A percentile compares a stretch with the other conserved stretches of the same genome.
Evolutionary conservation across 129 eudicot genomes (phyloP).

Genomic region (Artemisia tridentata): DNA sequence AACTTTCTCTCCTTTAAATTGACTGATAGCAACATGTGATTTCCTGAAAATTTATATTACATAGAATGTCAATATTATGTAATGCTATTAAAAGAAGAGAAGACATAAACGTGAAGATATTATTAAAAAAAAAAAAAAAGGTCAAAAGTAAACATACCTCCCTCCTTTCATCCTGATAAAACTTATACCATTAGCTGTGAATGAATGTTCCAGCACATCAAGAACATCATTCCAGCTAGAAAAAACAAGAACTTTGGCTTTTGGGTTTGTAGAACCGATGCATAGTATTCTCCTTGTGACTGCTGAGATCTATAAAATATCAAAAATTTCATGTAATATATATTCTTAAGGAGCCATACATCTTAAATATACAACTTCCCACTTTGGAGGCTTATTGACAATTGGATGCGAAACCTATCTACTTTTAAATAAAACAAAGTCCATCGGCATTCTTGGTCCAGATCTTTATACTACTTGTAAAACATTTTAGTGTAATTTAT

Average conservation of each 20-base stretch:
- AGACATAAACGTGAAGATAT: neutral
- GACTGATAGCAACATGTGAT: constrained; percentile 77
- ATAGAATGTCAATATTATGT: neutral
- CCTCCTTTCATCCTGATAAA: constrained; percentile 95
- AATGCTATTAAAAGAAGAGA: neutral
- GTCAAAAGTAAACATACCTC: constrained; percentile 45
- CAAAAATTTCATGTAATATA: constrained; percentile 10
- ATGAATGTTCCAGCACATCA: constrained; percentile 88
- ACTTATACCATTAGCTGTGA: constrained; percentile 68
- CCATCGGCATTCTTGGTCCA: neutral
- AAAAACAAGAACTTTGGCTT: constrained; percentile 82
- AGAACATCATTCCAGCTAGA: constrained; percentile 99
- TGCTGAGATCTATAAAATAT: constrained; percentile 68
- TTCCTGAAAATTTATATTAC: constrained; percentile 43
- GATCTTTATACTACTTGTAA: neutral
- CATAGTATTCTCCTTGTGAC: constrained; percentile 87
- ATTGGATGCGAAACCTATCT: neutral
- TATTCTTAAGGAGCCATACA: neutral
- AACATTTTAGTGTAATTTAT: neutral
- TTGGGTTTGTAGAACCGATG: constrained; percentile 61
- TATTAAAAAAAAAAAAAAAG: neutral
- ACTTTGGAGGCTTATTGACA: neutral
- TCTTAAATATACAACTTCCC: neutral
- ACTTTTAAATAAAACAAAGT: too few species aligned
- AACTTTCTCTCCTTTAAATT: constrained; percentile 62